Base-by-base conservation (phyloP, 192 early-diverging fungal genomes). In the Rhizophagus sp. region DNA sequence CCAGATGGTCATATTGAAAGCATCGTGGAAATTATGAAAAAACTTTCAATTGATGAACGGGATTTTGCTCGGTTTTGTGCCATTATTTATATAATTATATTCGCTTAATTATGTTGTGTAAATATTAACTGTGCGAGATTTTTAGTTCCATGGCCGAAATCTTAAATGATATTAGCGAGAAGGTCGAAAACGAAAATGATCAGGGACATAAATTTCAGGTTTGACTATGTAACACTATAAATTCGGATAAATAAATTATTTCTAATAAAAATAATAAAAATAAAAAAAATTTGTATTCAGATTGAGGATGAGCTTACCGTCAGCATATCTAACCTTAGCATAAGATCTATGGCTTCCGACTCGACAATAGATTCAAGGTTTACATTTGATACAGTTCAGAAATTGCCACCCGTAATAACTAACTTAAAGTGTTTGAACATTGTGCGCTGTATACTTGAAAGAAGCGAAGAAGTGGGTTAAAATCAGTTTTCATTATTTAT, bases 21-120 rank as follows among this genome's bases (percentile, higher is more conserved):
- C 22, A 93, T 96, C n/a, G 88, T 95, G 17, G 90, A 93, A 52
- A 89, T 94, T 11, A 90, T 96, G 82, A 90, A 88, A 49, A 92
- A 89, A 74, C 90, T 95, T 24, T 90, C 94, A 5, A 81, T 93
- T 69, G 92, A 91, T 79, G 95, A 97, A 81, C 89, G 90, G 64
- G 96, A 97, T 79, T 96, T 96, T 85, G 95, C 93, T n/a, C 88
- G 93, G 78, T 83, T 87, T 30, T 62, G 74, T 80, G 63, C 75
- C 12, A 4, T n/a, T 9, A 76, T 39, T 11, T 17, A 22, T 33
- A 47, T 3, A 24, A 63, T 41, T 25, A 57, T 10, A 25, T 3
- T 30, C 9, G 52, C n/a, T 2, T 9, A 57, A 22, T 66, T 15
- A 62, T 24, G 30, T 57, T 79, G 15, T 62, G 34, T 39, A 7